Evolutionary conservation across 495 filamentous ascomycete species (phyloP).

Genomic region (Neurospora pannonica): DNA sequence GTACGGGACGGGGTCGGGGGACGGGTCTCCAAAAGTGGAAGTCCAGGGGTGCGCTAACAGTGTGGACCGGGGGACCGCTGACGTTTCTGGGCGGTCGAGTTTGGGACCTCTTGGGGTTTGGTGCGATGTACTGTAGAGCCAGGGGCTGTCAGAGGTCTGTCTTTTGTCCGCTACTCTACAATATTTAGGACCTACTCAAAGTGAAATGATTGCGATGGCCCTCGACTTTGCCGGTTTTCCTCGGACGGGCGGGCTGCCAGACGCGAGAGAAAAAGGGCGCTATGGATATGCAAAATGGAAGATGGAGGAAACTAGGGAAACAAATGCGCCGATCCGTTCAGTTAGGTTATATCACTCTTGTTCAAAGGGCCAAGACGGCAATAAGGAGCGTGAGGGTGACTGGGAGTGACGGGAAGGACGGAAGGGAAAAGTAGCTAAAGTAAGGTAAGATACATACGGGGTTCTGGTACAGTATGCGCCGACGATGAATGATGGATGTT

Average conservation of each 20-base stretch:
- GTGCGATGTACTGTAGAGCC: neutral
- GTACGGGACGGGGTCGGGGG: neutral
- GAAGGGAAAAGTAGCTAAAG: neutral
- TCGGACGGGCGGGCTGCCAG: neutral
- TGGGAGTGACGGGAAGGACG: neutral
- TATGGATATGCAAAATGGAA: neutral
- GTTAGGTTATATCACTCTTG: neutral
- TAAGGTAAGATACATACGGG: neutral
- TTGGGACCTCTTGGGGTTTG: neutral
- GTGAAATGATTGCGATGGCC: neutral
- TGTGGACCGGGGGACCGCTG: neutral
- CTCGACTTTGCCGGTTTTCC: neutral
- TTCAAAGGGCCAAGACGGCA: neutral
- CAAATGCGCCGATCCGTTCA: neutral
- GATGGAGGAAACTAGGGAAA: neutral
- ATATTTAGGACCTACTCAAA: neutral
- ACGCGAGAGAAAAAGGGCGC: neutral
- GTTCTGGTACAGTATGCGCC: neutral
- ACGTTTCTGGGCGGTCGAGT: neutral
- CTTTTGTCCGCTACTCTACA: neutral
- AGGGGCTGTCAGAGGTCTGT: neutral
- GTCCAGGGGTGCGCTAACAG: neutral
- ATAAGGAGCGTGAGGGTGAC: neutral
- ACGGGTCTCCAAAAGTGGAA: neutral
- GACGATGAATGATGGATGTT: neutral